Evolutionary conservation across 2,329 filamentous ascomycete genomes (phyloP), one percentile per base, ranked within the genome.

Genomic region (Sporothrix inflata): DNA sequence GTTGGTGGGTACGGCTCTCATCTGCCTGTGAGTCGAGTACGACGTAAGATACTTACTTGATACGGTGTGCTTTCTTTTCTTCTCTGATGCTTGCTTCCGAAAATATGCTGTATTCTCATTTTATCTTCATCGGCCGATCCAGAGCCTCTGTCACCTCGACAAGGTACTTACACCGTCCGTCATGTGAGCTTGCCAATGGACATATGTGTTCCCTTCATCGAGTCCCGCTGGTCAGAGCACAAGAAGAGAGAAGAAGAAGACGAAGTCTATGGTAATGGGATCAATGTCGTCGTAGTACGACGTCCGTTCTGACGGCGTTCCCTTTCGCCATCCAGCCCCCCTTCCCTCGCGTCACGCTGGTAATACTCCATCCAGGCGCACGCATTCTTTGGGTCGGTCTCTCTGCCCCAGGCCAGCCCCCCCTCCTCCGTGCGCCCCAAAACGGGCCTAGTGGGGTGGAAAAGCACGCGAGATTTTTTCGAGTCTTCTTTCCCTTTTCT

Each of bases 391-490:
- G 47, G 47, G 30, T 69, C 66, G 30, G 27, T 7, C 9, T 49
- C 65, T 53, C 3, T 16, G 19, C 19, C 27, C 65, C 60, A 45
- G 60, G n/a, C 38, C 38, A 7, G 19, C 30, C 30, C 7, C 14
- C 8, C 51, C 51, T 19, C 55, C 19, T 61, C 55, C 30, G 55
- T 61, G 55, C 40, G 14, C 47, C 16, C 67, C 38, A 42, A 57
- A 27, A 42, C 21, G 34, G 67, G 51, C 16, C 27, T 42, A 60
- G 67, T 60, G 67, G 49, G 16, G 67, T 11, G 16, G 14, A n/a
- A 69, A 30, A 69, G 49, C 67, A 69, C 67, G 51, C 67, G 51
- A 69, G 51, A 47, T 38, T 66, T 69, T n/a, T 30, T 40, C 8
- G 16, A 21, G 30, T 34, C 16, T 12, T 61, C 19, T 45, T 57